Base-by-base conservation (phyloP, 305 asterid genomes). In the Solanum chacoense region DNA sequence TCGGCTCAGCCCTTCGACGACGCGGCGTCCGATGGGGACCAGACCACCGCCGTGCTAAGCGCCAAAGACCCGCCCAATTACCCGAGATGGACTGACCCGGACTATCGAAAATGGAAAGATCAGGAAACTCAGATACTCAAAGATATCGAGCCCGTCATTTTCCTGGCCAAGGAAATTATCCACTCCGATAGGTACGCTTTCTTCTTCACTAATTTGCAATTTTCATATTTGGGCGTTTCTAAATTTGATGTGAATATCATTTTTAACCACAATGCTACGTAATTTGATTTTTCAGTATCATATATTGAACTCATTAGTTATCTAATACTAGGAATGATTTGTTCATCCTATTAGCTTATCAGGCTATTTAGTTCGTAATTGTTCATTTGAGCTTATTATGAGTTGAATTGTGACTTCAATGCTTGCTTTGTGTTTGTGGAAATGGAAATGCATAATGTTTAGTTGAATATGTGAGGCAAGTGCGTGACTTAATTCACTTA, bases 81-180 rank as follows among this genome's bases (percentile, higher is more conserved):
- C 38, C 76, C 85, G 32, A 73, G 71, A 35, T 85, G 88, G 88
- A 37, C 71, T 36, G 88, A 75, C 24, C 85, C 79, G 26, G 85
- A 88, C 12, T 85, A 88, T 16, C 74, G 90, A 40, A 88, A 85
- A 72, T 88, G 90, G 90, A 88, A 88, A 85, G 88, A 73, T 13
- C 87, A 75, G 38, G 90, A 88, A 74, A 32, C 59, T 2, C 85
- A 88, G 37, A 88, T 88, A 32, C 88, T 88, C 40, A 73, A 35
- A 37, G 90, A 88, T 3, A 88, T 88, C 18, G 90, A 88, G 12
- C 90, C 88, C 20, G 35, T 88, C 45, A 55, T 76, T 85, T 72
- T 55, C 36, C 88, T 84, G 34, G 45, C 85, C 11, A 88, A 88
- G 13, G 85, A 85, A 71, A 88, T 88, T 85, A 87, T 88, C 40